These are phyloP conservation scores for Emmonsia crescens DNA, from an alignment of 2,329 filamentous ascomycete genomes.

Conservation along the genomic window DNA sequence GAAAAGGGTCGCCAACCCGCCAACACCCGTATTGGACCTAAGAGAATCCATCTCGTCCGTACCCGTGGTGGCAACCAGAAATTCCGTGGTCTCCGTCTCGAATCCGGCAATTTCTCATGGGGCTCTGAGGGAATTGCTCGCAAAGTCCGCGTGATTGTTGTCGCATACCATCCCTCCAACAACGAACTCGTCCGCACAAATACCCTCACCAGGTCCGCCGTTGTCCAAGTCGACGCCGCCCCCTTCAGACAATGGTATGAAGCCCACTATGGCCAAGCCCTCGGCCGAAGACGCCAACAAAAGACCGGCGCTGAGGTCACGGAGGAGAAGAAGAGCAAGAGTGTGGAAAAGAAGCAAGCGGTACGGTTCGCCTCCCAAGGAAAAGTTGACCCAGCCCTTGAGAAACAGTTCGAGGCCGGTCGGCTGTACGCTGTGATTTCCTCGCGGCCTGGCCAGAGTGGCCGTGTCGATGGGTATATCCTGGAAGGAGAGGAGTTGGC, in stretches of 20 bases:
- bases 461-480: slow-evolving; percentile 93
- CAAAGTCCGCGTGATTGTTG: slow-evolving; percentile 98
- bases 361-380: slow-evolving; percentile 68
- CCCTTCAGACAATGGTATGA: slow-evolving; percentile 99
- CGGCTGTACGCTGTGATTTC: slow-evolving; percentile 90
- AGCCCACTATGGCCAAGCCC: slow-evolving; percentile 88
- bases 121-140: slow-evolving; percentile 94
- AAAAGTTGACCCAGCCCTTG: slow-evolving; percentile 86
- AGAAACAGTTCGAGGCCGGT: slow-evolving; percentile 99
- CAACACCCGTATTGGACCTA: slow-evolving; percentile 97
- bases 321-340: slow-evolving; percentile 84
- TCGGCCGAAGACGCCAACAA: slow-evolving; percentile 86
- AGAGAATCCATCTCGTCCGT: slow-evolving; percentile 94
- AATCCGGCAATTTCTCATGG: slow-evolving; percentile 99
- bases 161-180: slow-evolving; percentile 99
- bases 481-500: slow-evolving; percentile 98
- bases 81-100: slow-evolving; percentile 97
- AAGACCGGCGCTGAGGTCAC: slow-evolving; percentile 46
- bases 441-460: slow-evolving; percentile 91
- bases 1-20: slow-evolving; percentile 98
- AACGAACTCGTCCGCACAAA: slow-evolving; percentile 99
- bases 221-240: slow-evolving; percentile 96
- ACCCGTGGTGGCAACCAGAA: slow-evolving; percentile 98
- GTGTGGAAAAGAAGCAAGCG: slow-evolving; percentile 92
- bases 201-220: slow-evolving; percentile 97